Percentiles rank a stretch among this genome's conserved stretches.
Conservation (phyloP, 208 protist genomes). For the Trypanosoma boissoni region DNA sequence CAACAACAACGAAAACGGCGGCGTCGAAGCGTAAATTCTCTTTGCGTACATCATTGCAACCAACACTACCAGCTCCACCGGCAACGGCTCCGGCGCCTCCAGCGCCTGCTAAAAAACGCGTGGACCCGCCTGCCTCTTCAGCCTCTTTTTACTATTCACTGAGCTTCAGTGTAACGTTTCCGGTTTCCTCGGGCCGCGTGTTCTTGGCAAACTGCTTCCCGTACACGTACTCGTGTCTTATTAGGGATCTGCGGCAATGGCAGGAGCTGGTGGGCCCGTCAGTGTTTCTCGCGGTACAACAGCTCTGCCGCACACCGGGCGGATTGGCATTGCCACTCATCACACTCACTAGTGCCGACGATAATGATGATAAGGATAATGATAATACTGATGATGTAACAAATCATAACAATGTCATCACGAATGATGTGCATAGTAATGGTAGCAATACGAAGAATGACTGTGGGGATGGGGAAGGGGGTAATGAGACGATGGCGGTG, state of each 20-base stretch:
- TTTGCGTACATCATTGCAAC: too few relatives aligned
- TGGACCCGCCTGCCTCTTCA: background rate
- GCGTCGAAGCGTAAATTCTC: background rate
- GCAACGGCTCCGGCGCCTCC: too few relatives aligned
- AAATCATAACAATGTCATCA: background rate
- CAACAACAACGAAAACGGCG: background rate
- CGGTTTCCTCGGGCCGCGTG: conserved; percentile 59
- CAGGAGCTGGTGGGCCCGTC: conserved; percentile 15
- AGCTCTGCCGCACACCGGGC: conserved; percentile 84
- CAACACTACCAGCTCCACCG: too few relatives aligned
- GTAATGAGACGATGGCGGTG: background rate
- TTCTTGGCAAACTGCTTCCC: conserved; percentile 96
- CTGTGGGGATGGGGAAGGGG: background rate
- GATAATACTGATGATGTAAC: background rate
- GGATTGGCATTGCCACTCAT: conserved; percentile 89
- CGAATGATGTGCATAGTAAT: background rate
- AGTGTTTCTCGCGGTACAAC: conserved; percentile 34
- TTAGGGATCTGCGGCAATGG: conserved; percentile 43
- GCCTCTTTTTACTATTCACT: conserved; percentile 87
- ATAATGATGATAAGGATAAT: conserved; percentile 31
- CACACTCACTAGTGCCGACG: conserved; percentile 76
- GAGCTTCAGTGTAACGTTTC: conserved; percentile 89
- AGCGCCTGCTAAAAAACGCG: conserved; percentile 1
- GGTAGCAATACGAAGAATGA: background rate
- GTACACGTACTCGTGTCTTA: conserved; percentile 94